A percentile compares a stretch with the other conserved stretches of the same genome.
These are phyloP conservation scores for Russula dissimulans DNA, from an alignment of 768 basidiomycete genomes.

Conservation along the genomic window DNA sequence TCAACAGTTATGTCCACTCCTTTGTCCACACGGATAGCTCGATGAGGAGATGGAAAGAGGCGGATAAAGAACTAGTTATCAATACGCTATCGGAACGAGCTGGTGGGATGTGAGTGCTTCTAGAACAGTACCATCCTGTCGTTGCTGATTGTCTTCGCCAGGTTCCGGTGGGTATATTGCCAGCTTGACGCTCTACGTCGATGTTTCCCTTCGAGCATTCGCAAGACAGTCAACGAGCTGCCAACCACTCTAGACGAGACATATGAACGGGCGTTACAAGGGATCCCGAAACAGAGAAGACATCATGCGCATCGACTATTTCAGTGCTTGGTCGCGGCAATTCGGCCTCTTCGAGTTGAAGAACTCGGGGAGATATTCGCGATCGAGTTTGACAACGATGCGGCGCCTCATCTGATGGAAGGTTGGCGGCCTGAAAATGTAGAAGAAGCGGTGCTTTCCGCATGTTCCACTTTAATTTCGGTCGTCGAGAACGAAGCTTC, in stretches of 20 bases:
- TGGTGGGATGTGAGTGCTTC: background rate
- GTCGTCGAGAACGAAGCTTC: background rate
- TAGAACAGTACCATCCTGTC: background rate
- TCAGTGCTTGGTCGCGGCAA: background rate
- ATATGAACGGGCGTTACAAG: background rate
- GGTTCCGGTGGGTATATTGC: background rate
- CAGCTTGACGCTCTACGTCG: background rate
- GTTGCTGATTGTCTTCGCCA: background rate
- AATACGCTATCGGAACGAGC: background rate
- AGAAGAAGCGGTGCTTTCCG: background rate
- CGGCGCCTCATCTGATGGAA: background rate
- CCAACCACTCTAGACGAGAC: background rate
- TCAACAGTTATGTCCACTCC: background rate
- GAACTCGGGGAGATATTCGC: background rate
- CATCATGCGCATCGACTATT: background rate
- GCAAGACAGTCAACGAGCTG: background rate
- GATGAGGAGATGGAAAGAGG: background rate
- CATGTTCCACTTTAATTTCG: background rate
- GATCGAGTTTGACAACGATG: background rate
- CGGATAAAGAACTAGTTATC: background rate
- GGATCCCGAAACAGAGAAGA: background rate
- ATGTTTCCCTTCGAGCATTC: background rate
- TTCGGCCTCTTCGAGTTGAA: background rate
- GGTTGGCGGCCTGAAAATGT: background rate
- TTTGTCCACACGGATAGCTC: background rate